Evolutionary conservation across 2,329 filamentous ascomycete species (phyloP), one percentile per base, ranked within the genome.

Genomic region (Lasiodiplodia citricola): DNA sequence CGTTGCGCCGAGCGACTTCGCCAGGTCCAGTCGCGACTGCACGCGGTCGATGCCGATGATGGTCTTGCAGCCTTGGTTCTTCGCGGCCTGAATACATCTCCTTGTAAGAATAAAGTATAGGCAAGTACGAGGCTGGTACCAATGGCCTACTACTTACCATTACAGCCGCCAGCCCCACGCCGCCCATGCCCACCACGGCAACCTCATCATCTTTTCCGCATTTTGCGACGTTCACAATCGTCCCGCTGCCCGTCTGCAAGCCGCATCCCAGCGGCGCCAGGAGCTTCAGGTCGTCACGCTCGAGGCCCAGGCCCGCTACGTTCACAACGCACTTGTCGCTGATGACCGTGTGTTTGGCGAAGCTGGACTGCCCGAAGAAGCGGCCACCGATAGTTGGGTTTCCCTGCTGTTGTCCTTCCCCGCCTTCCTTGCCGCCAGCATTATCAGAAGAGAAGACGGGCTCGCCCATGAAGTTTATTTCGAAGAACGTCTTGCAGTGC

Each of bases 301-400:
- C 73, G 13, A 83, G 76, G n/a, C 47, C 56, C 50, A 81, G 71
- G 7, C 71, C 73, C 4, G 76, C 75, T 3, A 81, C 83, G 68
- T 84, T 85, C 25, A 84, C 76, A 14, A 83, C 76, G 4, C 76
- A 80, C 35, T 74, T 79, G 54, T 80, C 77, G 60, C 77, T 77
- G 1, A 82, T 82, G 21, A 84, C 73, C 7, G 77, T 80, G 57
- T 78, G 73, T 67, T 71, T 76, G 2, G 83, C 77, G 70, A 83
- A 84, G 62, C 82, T 84, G 1, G 79, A 82, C 69, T 85, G 83
- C 1, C 83, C 84, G 72, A 85, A 86, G 74, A 87, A 87, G 8
- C 71, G 72, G 4, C 81, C 81, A 5, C 75, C 75, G 47, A 82
- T 67, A 28, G 21, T 41, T 10, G 31, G 31, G 2, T 37, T 23